Evolutionary conservation across 2,329 filamentous ascomycete genomes (phyloP).

Genomic region (Aspergillus fischeri): DNA sequence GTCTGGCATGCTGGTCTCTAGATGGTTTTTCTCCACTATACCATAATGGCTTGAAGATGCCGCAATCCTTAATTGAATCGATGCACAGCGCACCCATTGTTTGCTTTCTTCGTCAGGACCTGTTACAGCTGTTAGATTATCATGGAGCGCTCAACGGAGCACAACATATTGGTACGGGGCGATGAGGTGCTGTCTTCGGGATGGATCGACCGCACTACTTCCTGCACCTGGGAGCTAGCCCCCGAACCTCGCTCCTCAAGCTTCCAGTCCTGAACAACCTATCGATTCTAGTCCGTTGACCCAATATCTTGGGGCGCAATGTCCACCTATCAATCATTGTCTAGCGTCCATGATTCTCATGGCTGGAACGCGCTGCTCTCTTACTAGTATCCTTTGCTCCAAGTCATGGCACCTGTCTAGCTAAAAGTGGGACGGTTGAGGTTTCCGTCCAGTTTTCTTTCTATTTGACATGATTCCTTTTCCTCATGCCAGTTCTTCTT

Average conservation of each 20-base stretch:
- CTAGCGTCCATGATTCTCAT: slow-evolving; percentile 12
- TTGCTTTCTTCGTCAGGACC: slow-evolving; percentile 2
- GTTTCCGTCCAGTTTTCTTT: background rate
- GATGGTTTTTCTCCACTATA: slow-evolving; percentile 14
- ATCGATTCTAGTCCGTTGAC: slow-evolving; percentile 15
- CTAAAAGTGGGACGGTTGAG: background rate
- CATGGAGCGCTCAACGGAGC: slow-evolving; percentile 9
- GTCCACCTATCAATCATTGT: slow-evolving; percentile 16
- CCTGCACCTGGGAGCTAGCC: slow-evolving; percentile 14
- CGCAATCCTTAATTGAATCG: slow-evolving; percentile 22
- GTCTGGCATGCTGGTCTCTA: background rate
- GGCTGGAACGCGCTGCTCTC: slow-evolving; percentile 13
- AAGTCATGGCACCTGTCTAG: background rate
- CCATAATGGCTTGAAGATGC: slow-evolving; percentile 13
- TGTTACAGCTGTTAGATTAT: slow-evolving; percentile 1
- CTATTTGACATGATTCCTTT: background rate
- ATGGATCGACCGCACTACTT: slow-evolving; percentile 19
- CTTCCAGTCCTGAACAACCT: slow-evolving; percentile 12
- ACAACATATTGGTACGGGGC: slow-evolving; percentile 9
- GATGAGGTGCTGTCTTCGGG: slow-evolving; percentile 10
- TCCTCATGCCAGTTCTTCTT: slow-evolving; percentile 1
- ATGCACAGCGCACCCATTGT: slow-evolving; percentile 6
- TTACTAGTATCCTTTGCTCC: background rate
- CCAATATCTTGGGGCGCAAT: slow-evolving; percentile 19
- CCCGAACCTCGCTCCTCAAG: slow-evolving; percentile 13